A percentile compares a stretch with the other conserved stretches of the same genome.
phyloP scores from a whole-genome alignment of 306 rosid genomes.

The Canavalia gladiata region DNA sequence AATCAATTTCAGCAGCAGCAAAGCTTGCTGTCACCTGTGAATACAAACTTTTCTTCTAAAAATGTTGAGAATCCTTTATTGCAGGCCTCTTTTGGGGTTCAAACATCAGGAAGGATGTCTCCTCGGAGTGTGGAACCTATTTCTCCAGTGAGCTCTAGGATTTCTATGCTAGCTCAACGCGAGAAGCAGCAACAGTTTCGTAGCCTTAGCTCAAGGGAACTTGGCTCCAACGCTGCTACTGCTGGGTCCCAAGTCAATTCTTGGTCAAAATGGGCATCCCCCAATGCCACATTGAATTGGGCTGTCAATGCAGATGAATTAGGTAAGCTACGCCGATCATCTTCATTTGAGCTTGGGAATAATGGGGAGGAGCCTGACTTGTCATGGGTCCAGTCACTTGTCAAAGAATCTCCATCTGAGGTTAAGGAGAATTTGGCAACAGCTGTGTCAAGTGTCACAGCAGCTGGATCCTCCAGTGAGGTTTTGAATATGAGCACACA shows the following conservation, averaged over 20 bases:
- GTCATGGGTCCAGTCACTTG: conserved; percentile 87
- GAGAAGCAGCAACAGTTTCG: conserved; percentile 78
- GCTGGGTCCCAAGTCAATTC: conserved; percentile 63
- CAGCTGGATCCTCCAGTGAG: conserved; percentile 49
- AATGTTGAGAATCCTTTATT: conserved; percentile 61
- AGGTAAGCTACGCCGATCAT: conserved; percentile 70
- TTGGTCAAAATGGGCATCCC: conserved; percentile 79
- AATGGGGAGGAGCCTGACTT: conserved; percentile 55
- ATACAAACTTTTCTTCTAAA: conserved; percentile 66
- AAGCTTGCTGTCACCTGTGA: conserved; percentile 72
- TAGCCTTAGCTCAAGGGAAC: conserved; percentile 80
- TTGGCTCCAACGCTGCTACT: conserved; percentile 58
- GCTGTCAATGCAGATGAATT: conserved; percentile 62
- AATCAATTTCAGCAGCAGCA: conserved; percentile 84
- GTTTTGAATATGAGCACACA: conserved; percentile 51
- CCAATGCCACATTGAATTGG: conserved; percentile 74
- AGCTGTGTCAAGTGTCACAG: conserved; percentile 45
- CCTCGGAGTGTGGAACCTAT: conserved; percentile 75
- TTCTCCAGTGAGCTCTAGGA: conserved; percentile 68
- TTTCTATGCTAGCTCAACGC: conserved; percentile 71
- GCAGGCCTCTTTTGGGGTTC: conserved; percentile 69
- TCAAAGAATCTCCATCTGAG: conserved; percentile 75
- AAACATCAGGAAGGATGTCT: conserved; percentile 77
- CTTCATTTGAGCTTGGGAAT: too few relatives aligned
- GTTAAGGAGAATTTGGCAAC: conserved; percentile 55